Evolutionary conservation across 2,329 filamentous ascomycete species (phyloP).

Genomic region (Periglandula ipomoeae): DNA sequence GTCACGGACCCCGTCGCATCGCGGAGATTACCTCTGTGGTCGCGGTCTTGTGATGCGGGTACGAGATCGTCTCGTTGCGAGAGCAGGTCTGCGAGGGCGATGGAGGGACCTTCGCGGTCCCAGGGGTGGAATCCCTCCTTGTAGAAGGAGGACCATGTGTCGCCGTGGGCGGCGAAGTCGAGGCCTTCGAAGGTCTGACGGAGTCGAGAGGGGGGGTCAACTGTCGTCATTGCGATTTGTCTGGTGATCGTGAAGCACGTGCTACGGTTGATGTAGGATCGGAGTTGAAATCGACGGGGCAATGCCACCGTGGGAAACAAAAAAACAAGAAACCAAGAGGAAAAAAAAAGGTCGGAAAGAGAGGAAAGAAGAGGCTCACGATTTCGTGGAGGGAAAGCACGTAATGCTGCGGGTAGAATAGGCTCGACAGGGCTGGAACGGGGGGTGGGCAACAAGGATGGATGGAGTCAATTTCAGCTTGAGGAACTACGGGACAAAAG

Average conservation of each 20-base stretch:
- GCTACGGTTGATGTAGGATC: too few relatives aligned
- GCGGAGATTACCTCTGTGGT: constrained; percentile 19
- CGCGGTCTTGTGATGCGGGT: constrained; percentile 23
- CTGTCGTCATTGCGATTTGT: constrained; percentile 13
- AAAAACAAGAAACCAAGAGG: neutral
- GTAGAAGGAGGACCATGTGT: constrained; percentile 41
- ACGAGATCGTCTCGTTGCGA: constrained; percentile 35
- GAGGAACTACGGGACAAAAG: too few relatives aligned
- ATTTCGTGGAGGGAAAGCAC: neutral
- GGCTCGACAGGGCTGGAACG: too few relatives aligned
- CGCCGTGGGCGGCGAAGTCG: constrained; percentile 25
- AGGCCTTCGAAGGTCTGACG: constrained; percentile 25
- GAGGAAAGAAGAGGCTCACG: neutral
- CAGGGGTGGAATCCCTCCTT: constrained; percentile 38
- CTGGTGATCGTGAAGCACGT: too few relatives aligned
- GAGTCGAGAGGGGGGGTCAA: constrained; percentile 17
- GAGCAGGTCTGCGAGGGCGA: constrained; percentile 45
- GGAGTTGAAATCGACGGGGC: too few relatives aligned
- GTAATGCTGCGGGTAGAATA: too few relatives aligned
- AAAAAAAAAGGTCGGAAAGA: neutral
- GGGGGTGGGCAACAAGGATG: too few relatives aligned
- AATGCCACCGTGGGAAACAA: too few relatives aligned
- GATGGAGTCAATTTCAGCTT: too few relatives aligned
- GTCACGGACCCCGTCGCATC: constrained; percentile 13
- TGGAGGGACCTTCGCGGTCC: constrained; percentile 45